These are phyloP conservation scores for Mimosa pudica DNA, from an alignment of 306 rosid species.

Conservation along the genomic window DNA sequence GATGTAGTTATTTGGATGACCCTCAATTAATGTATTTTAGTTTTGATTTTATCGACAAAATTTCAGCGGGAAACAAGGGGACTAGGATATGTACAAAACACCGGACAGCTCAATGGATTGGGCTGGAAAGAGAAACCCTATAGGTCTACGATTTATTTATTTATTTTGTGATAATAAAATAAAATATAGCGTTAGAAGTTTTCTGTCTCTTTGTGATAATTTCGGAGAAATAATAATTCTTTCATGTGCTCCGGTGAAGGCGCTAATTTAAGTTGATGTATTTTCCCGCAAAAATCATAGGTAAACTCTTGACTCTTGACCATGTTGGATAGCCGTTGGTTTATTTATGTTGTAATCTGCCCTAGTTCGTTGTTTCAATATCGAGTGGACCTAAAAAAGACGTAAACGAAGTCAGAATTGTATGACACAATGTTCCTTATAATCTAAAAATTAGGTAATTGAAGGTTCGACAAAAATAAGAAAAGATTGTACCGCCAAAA, in stretches of 20 bases:
- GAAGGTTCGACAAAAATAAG: background rate
- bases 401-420: background rate
- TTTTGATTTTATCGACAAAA: slow-evolving; percentile 39
- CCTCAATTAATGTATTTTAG: slow-evolving; percentile 22
- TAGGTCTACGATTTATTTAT: background rate
- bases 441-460: background rate
- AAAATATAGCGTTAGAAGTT: slow-evolving; percentile 21
- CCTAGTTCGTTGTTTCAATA: no score
- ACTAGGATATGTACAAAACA: slow-evolving; percentile 36
- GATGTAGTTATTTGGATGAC: slow-evolving; percentile 9
- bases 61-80: slow-evolving; percentile 40
- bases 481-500: no score
- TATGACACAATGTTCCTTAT: background rate
- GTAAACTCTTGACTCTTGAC: background rate
- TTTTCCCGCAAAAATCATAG: background rate
- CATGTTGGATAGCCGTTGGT: slow-evolving; percentile 13
- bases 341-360: background rate
- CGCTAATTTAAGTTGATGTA: slow-evolving; percentile 31
- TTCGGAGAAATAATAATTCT: slow-evolving; percentile 33
- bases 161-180: background rate
- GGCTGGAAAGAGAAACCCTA: slow-evolving; percentile 10
- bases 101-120: slow-evolving; percentile 38
- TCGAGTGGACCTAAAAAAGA: background rate
- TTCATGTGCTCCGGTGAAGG: slow-evolving; percentile 2
- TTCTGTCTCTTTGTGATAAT: background rate